These are phyloP conservation scores for Mrakia gelida DNA, from an alignment of 768 basidiomycete species.

Conservation along the genomic window DNA sequence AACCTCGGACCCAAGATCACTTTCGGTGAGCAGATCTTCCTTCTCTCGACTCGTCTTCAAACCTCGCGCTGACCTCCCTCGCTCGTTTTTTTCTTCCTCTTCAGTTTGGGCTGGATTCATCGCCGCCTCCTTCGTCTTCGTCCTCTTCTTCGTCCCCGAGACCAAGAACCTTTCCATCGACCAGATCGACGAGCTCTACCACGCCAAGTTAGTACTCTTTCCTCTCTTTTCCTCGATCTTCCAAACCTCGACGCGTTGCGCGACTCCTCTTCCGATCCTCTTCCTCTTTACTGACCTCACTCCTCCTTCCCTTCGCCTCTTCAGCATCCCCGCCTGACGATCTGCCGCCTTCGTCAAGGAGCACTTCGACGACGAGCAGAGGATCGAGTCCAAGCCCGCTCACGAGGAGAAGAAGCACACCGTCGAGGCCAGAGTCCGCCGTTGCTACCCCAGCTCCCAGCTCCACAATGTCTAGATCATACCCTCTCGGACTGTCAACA, in stretches of 20 bases:
- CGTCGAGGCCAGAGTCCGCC: background rate
- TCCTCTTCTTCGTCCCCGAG: conserved; percentile 32
- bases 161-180: conserved; percentile 31
- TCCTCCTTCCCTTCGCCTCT: background rate
- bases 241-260: too few species aligned
- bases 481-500: too few species aligned
- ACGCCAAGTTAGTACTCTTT: conserved; percentile 7
- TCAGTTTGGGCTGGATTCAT: conserved; percentile 41
- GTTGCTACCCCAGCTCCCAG: background rate
- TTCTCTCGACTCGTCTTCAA: background rate
- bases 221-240: background rate
- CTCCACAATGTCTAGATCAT: background rate
- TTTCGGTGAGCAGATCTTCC: conserved; percentile 34
- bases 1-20: conserved; percentile 44
- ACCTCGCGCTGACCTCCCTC: background rate
- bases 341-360: conserved; percentile 8
- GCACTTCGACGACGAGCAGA: conserved; percentile 9
- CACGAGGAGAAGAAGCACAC: background rate
- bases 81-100: background rate
- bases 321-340: conserved; percentile 29
- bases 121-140: conserved; percentile 32
- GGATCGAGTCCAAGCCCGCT: background rate
- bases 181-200: conserved; percentile 31
- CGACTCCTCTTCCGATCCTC: background rate
- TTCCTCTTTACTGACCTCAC: background rate